Evolutionary conservation across 306 rosid genomes (phyloP).

Genomic region (Argentina anserina): DNA sequence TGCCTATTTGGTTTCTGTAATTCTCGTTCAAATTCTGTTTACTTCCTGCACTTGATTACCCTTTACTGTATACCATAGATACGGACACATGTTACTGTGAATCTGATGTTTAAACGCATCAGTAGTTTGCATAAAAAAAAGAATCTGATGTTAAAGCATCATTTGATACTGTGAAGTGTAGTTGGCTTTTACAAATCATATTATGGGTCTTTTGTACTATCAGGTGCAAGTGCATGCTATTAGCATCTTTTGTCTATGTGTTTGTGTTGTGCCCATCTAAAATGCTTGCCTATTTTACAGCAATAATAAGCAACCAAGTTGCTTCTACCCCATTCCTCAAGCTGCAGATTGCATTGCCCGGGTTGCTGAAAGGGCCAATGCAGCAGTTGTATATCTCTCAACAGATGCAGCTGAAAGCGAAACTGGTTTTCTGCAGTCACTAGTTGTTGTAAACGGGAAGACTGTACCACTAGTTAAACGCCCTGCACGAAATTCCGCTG

Average conservation of each 20-base stretch:
- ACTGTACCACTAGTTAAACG: constrained; percentile 79
- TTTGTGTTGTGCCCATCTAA: constrained; percentile 17
- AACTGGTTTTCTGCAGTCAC: constrained; percentile 77
- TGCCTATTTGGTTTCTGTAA: constrained; percentile 3
- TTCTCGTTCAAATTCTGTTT: background rate
- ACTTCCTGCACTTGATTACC: background rate
- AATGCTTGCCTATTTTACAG: constrained; percentile 43
- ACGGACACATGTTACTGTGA: background rate
- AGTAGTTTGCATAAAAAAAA: too few species aligned
- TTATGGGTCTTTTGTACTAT: background rate
- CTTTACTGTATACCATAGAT: background rate
- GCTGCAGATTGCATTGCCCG: constrained; percentile 81
- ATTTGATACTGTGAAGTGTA: background rate
- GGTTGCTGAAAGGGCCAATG: constrained; percentile 60
- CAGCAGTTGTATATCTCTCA: constrained; percentile 77
- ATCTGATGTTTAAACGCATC: background rate
- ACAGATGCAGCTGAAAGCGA: constrained; percentile 97
- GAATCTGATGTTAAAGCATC: background rate
- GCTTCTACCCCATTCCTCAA: constrained; percentile 98
- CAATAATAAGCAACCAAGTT: constrained; percentile 73
- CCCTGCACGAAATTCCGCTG: constrained; percentile 80
- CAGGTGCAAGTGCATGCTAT: constrained; percentile 4
- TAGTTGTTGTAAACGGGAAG: constrained; percentile 62
- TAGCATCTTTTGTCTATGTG: background rate
- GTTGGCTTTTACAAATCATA: background rate